phyloP scores from a whole-genome alignment of 768 basidiomycete species.

The Phlegmacium glaucopus region DNA sequence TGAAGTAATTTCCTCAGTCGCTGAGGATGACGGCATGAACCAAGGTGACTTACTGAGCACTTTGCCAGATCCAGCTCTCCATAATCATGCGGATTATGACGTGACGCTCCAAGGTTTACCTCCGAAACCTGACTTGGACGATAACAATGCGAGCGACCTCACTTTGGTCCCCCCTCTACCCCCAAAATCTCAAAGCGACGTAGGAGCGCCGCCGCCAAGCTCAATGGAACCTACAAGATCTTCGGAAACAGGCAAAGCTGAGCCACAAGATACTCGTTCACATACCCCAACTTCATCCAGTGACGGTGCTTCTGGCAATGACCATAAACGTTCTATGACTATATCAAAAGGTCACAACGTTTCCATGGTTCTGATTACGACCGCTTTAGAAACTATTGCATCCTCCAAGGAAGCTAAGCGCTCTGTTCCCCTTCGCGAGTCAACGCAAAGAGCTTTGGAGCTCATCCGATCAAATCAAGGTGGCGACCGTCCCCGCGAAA shows the following conservation, averaged over 20 bases:
- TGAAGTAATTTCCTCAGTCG: not conserved
- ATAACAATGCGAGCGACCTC: not conserved
- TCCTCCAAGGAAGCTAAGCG: conserved; percentile 87
- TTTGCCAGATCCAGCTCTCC: not conserved
- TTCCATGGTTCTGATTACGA: conserved; percentile 76
- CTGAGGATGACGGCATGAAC: no score
- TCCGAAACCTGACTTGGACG: no score
- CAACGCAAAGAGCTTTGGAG: conserved; percentile 77
- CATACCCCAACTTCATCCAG: conserved; percentile 23
- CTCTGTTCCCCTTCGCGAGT: conserved; percentile 77
- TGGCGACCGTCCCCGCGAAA: conserved; percentile 75
- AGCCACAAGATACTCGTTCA: conserved; percentile 16
- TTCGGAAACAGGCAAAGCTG: no score
- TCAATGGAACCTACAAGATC: no score
- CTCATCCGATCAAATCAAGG: conserved; percentile 75
- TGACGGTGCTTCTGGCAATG: conserved; percentile 11
- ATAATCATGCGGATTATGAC: not conserved
- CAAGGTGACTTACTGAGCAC: not conserved
- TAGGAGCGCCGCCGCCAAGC: no score
- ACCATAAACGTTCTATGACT: conserved; percentile 56
- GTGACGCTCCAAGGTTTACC: no score
- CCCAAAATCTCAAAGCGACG: not conserved
- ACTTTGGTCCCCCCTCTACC: not conserved
- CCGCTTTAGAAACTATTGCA: conserved; percentile 83
- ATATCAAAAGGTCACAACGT: conserved; percentile 69